Evolutionary conservation across 495 filamentous ascomycete species (phyloP).

Genomic region (Lasiosphaeria hispida): DNA sequence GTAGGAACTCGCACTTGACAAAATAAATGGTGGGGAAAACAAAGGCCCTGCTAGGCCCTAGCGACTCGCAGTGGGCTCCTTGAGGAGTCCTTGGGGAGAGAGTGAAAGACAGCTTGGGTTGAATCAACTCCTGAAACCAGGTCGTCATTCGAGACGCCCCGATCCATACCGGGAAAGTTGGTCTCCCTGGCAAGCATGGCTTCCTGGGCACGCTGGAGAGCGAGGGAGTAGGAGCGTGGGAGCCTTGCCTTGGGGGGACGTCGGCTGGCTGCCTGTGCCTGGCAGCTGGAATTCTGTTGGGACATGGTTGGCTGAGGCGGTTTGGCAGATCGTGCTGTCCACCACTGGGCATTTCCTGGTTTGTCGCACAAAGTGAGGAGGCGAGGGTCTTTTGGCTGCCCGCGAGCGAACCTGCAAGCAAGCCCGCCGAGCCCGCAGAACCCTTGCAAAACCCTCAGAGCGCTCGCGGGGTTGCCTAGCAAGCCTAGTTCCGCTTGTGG

Average conservation of each 20-base stretch:
- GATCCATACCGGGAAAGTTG: slow-evolving; percentile 10
- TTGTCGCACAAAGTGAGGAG: slow-evolving; percentile 10
- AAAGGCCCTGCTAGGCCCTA: too few species aligned
- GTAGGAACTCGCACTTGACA: too few species aligned
- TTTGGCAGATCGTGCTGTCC: slow-evolving; percentile 5
- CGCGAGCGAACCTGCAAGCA: background rate
- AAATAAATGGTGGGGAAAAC: too few species aligned
- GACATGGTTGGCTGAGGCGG: slow-evolving; percentile 2
- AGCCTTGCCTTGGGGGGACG: background rate
- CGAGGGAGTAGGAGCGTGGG: too few species aligned
- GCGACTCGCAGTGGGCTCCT: too few species aligned
- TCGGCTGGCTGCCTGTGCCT: slow-evolving; percentile 8
- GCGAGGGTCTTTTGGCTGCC: slow-evolving; percentile 1
- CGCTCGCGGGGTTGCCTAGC: background rate
- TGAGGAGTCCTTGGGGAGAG: too few species aligned
- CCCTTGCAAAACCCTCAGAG: background rate
- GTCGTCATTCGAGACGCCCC: slow-evolving; percentile 1
- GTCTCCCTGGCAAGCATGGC: too few species aligned
- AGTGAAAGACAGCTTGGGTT: background rate
- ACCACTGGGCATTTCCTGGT: slow-evolving; percentile 1
- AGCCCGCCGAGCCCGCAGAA: background rate
- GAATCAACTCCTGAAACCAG: slow-evolving; percentile 5
- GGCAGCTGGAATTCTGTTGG: slow-evolving; percentile 8
- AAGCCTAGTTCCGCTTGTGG: background rate
- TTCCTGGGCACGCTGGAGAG: too few species aligned